These are phyloP conservation scores for Pestalotiopsis sp. DNA, from an alignment of 2,329 filamentous ascomycete genomes.

Conservation along the genomic window DNA sequence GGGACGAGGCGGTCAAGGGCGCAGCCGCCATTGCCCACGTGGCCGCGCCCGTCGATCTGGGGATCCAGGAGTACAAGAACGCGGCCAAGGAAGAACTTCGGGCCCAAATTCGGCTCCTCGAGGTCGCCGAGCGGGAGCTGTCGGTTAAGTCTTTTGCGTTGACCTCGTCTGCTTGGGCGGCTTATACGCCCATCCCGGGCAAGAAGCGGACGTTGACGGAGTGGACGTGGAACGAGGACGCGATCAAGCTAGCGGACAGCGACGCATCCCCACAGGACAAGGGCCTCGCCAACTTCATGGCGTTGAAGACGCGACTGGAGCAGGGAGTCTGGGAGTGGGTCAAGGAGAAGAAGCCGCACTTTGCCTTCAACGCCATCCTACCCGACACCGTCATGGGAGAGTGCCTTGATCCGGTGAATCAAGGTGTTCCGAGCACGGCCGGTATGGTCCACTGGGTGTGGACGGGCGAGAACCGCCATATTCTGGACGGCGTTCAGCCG, in stretches of 20 bases:
- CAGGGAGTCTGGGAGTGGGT: conserved; percentile 34
- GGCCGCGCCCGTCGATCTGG: conserved; percentile 21
- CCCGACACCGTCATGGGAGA: conserved; percentile 16
- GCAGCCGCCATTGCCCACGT: conserved; percentile 27
- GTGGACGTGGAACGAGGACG: conserved; percentile 32
- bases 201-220: conserved; percentile 23
- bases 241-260: conserved; percentile 21
- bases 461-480: conserved; percentile 17
- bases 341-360: conserved; percentile 24
- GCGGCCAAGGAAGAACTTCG: conserved; percentile 21
- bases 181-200: conserved; percentile 28
- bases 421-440: conserved; percentile 30
- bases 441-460: conserved; percentile 32
- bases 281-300: conserved; percentile 31
- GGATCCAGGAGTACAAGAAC: conserved; percentile 23
- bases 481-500: conserved; percentile 17
- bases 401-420: conserved; percentile 19
- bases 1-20: conserved; percentile 5
- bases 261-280: conserved; percentile 15
- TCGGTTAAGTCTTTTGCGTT: conserved; percentile 29
- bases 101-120: conserved; percentile 20
- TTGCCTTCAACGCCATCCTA: conserved; percentile 29
- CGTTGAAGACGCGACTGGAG: conserved; percentile 32
- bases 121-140: conserved; percentile 22
- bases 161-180: conserved; percentile 33